Evolutionary conservation across 192 early-diverging fungal genomes (phyloP).

Genomic region (Podila clonocystis): DNA sequence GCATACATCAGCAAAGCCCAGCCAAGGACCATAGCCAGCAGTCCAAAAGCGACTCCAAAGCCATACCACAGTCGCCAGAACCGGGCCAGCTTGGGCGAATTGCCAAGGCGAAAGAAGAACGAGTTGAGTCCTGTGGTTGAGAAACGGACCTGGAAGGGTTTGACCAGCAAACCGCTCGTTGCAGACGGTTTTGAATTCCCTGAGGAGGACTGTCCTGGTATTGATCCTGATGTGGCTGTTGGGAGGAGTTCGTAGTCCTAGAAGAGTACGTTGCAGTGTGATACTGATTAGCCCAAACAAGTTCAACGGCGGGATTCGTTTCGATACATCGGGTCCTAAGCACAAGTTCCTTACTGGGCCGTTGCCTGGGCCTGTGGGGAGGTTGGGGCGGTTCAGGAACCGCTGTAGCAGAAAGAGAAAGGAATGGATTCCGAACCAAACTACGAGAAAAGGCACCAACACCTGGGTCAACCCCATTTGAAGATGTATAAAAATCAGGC

Average conservation of each 20-base stretch:
- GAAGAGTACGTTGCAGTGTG: too few species aligned
- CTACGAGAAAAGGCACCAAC: constrained; percentile 38
- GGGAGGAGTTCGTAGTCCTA: constrained; percentile 47
- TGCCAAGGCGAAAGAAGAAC: constrained; percentile 52
- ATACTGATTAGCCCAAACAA: too few species aligned
- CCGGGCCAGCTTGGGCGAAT: constrained; percentile 28
- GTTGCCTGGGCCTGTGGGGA: constrained; percentile 36
- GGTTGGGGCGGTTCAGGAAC: constrained; percentile 47
- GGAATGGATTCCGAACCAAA: constrained; percentile 42
- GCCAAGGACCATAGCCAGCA: constrained; percentile 57
- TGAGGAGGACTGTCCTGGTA: not conserved
- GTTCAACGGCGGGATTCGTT: too few species aligned
- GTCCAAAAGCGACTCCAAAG: constrained; percentile 58
- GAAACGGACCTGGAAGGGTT: constrained; percentile 59
- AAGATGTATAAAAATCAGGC: not conserved
- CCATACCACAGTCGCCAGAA: constrained; percentile 72
- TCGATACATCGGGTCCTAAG: not conserved
- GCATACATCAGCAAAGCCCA: constrained; percentile 59
- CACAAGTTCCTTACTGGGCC: constrained; percentile 20
- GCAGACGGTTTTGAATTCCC: not conserved
- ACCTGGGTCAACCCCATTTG: constrained; percentile 31
- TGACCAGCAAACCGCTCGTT: constrained; percentile 36
- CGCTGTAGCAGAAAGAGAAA: constrained; percentile 47
- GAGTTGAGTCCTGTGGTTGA: constrained; percentile 59
- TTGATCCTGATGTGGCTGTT: constrained; percentile 7